phyloP scores from a whole-genome alignment of 768 basidiomycete genomes.

The Mycena kentingensis region DNA sequence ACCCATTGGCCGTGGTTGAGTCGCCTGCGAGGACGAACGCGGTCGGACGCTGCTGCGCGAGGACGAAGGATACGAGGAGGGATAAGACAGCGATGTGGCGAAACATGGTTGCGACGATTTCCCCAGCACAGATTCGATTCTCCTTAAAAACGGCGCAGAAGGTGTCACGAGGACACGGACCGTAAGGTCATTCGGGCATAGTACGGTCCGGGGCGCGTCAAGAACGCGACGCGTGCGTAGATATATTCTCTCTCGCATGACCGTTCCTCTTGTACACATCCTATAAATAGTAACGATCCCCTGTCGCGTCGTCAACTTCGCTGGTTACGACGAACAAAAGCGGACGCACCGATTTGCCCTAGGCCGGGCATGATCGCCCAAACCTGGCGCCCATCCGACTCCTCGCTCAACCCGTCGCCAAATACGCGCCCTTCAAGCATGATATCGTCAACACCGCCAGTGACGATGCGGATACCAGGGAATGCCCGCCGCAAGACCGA shows the following conservation, averaged over 20 bases:
- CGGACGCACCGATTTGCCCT: constrained; percentile 78
- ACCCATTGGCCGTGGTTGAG: constrained; percentile 44
- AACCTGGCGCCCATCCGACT: constrained; percentile 60
- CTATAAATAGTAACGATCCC: constrained; percentile 45
- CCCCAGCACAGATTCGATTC: background rate
- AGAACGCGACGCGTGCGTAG: no score
- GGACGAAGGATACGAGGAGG: constrained; percentile 3
- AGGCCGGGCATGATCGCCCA: constrained; percentile 89
- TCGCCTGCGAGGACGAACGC: constrained; percentile 45
- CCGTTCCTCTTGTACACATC: constrained; percentile 1
- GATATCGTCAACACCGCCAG: constrained; percentile 78
- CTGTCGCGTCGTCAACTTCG: constrained; percentile 22
- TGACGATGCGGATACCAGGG: constrained; percentile 81
- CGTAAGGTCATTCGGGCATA: background rate
- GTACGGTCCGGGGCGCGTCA: constrained; percentile 11
- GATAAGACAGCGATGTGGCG: background rate
- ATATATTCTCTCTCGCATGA: background rate
- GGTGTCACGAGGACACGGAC: constrained; percentile 7
- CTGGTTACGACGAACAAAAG: constrained; percentile 15
- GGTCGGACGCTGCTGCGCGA: constrained; percentile 18
- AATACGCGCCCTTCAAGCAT: constrained; percentile 78
- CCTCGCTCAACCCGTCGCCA: no score
- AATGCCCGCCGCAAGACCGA: constrained; percentile 80
- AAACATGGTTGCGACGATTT: constrained; percentile 5
- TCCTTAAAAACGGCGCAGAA: background rate